Percentiles rank a stretch among this genome's conserved stretches.
These are phyloP conservation scores for barrel medic (Medicago truncatula) DNA, from an alignment of 306 rosid genomes.

Conservation along the genomic window DNA sequence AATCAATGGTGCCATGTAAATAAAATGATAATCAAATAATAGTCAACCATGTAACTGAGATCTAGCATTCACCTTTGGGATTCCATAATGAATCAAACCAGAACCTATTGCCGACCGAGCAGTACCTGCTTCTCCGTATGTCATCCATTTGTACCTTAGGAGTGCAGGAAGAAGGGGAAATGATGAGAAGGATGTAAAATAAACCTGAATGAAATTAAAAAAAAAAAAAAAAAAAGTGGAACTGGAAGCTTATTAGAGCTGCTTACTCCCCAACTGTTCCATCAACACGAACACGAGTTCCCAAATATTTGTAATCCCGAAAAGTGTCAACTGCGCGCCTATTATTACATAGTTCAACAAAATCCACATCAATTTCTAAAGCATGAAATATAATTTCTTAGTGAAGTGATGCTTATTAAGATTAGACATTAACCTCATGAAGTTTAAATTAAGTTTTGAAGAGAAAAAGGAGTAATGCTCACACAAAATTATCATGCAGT, in stretches of 20 bases:
- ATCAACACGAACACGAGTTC: slow-evolving; percentile 90
- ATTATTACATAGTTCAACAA: slow-evolving; percentile 45
- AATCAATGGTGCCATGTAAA: slow-evolving; percentile 39
- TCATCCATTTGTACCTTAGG: slow-evolving; percentile 96
- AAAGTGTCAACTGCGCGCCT: slow-evolving; percentile 87
- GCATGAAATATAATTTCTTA: slow-evolving; percentile 28
- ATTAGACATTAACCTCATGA: slow-evolving; percentile 20
- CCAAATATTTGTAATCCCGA: slow-evolving; percentile 87
- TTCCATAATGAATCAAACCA: slow-evolving; percentile 77
- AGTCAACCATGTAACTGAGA: slow-evolving; percentile 19
- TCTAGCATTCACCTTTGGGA: slow-evolving; percentile 70
- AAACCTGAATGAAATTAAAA: slow-evolving; percentile 9
- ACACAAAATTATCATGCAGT: slow-evolving; percentile 92
- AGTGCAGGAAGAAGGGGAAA: slow-evolving; percentile 35
- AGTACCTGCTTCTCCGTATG: slow-evolving; percentile 91
- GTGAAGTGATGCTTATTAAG: slow-evolving; percentile 18
- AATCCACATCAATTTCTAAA: slow-evolving; percentile 40
- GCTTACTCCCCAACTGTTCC: slow-evolving; percentile 98
- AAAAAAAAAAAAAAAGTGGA: slow-evolving; percentile 1
- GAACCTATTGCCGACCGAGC: slow-evolving; percentile 92
- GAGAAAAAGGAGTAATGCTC: slow-evolving; percentile 53
- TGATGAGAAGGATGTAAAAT: slow-evolving; percentile 39
- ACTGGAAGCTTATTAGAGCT: slow-evolving; percentile 32
- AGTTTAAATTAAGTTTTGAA: slow-evolving; percentile 23
- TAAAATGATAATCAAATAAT: background rate